A percentile compares a stretch with the other conserved stretches of the same genome.
These are phyloP conservation scores for Corinectria fuckeliana DNA, from an alignment of 2,329 filamentous ascomycete genomes.

Conservation along the genomic window DNA sequence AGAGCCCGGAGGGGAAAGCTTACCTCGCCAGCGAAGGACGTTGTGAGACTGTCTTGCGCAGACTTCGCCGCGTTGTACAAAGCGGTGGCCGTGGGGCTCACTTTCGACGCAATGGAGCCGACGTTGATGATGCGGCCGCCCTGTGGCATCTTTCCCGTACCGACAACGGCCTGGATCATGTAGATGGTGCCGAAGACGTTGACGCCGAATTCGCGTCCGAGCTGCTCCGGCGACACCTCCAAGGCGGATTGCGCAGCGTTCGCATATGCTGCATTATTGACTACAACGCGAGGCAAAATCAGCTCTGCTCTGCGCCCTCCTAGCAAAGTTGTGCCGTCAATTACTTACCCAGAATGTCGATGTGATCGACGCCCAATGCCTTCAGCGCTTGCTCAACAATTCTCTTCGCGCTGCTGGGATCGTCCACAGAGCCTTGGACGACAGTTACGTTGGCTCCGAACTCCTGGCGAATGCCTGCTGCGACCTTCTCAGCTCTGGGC, in stretches of 20 bases:
- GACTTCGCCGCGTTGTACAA: conserved; percentile 43
- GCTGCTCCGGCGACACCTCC: conserved; percentile 33
- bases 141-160: conserved; percentile 37
- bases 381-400: conserved; percentile 43
- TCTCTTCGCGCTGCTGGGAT: conserved; percentile 27
- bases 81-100: not conserved
- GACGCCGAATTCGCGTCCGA: conserved; percentile 39
- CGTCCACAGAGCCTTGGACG: conserved; percentile 37
- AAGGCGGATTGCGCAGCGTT: conserved; percentile 17
- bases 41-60: conserved; percentile 41
- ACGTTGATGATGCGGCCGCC: conserved; percentile 47
- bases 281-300: conserved; percentile 11
- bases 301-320: not conserved
- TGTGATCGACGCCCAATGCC: conserved; percentile 39
- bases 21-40: conserved; percentile 40
- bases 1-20: not conserved
- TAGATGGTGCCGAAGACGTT: conserved; percentile 43
- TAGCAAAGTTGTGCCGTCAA: not conserved
- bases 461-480: conserved; percentile 33
- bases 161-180: conserved; percentile 41
- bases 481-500: conserved; percentile 39
- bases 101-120: conserved; percentile 39
- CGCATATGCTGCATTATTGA: conserved; percentile 45
- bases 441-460: conserved; percentile 38
- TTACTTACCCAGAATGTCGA: conserved; percentile 47